These are phyloP conservation scores for Acer campestre DNA, from an alignment of 345 rosid genomes.

Conservation along the genomic window DNA sequence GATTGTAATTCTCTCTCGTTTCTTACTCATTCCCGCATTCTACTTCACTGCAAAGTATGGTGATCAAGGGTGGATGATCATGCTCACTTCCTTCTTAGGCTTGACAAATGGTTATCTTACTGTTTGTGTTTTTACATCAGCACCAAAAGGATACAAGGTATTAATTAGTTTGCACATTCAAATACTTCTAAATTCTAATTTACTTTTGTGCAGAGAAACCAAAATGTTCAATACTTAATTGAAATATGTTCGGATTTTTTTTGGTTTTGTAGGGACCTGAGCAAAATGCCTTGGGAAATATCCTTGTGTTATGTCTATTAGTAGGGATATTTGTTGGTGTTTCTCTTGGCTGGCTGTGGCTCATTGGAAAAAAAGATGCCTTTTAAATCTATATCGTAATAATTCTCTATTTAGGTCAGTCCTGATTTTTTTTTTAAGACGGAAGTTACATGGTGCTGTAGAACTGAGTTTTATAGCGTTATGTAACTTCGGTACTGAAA, in stretches of 20 bases:
- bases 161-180: constrained; percentile 25
- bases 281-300: constrained; percentile 88
- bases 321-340: constrained; percentile 74
- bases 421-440: too few relatives aligned
- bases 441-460: too few relatives aligned
- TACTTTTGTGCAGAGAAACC: neutral
- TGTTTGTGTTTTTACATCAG: constrained; percentile 75
- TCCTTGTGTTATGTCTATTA: constrained; percentile 64
- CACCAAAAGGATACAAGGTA: constrained; percentile 88
- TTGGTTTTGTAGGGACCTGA: constrained; percentile 74
- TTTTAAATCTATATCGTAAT: constrained; percentile 21
- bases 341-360: constrained; percentile 86
- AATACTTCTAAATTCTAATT: neutral
- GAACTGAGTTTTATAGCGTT: too few relatives aligned
- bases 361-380: constrained; percentile 58
- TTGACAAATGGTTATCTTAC: constrained; percentile 79
- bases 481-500: too few relatives aligned
- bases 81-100: constrained; percentile 68
- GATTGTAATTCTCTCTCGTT: constrained; percentile 57
- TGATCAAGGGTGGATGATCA: constrained; percentile 93
- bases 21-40: constrained; percentile 69
- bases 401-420: too few relatives aligned
- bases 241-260: neutral
- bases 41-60: constrained; percentile 89
- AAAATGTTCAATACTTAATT: neutral